phyloP scores from a whole-genome alignment of 345 rosid species.

The Salix exigua region DNA sequence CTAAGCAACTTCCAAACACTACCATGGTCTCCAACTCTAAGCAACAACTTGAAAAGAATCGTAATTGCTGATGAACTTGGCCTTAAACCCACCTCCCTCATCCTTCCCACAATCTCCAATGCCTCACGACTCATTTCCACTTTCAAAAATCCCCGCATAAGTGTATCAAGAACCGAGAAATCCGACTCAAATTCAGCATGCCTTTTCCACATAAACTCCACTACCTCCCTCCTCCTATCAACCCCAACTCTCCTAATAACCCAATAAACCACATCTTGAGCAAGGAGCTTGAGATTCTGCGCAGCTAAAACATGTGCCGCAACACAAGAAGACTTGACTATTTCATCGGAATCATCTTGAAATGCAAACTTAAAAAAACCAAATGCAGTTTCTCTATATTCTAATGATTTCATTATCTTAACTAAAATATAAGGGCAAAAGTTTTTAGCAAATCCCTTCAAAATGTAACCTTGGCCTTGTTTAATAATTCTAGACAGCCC shows the following conservation, averaged over 20 bases:
- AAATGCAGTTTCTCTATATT: conserved; percentile 44
- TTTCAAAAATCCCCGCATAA: conserved; percentile 57
- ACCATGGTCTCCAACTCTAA: conserved; percentile 56
- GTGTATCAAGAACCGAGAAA: conserved; percentile 59
- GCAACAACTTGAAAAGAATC: conserved; percentile 48
- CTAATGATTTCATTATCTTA: conserved; percentile 42
- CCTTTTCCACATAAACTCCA: conserved; percentile 56
- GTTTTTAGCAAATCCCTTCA: conserved; percentile 30
- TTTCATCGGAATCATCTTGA: conserved; percentile 37
- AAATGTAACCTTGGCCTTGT: conserved; percentile 20
- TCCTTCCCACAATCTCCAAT: conserved; percentile 39
- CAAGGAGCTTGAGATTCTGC: conserved; percentile 37
- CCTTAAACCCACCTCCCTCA: conserved; percentile 45
- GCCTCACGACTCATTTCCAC: conserved; percentile 43
- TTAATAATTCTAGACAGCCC: conserved; percentile 50
- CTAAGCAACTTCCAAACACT: conserved; percentile 63
- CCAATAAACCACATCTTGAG: conserved; percentile 63
- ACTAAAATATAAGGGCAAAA: conserved; percentile 47
- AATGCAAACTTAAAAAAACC: conserved; percentile 60
- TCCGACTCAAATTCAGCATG: conserved; percentile 50
- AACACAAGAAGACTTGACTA: conserved; percentile 39
- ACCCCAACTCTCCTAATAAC: conserved; percentile 50
- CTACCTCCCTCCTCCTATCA: conserved; percentile 41
- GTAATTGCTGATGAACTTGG: conserved; percentile 58
- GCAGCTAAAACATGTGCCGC: conserved; percentile 54